Evolutionary conservation across 1,139 yeast species (phyloP), one percentile per base, ranked within the genome.

Genomic region (Taiozyma onychis): DNA sequence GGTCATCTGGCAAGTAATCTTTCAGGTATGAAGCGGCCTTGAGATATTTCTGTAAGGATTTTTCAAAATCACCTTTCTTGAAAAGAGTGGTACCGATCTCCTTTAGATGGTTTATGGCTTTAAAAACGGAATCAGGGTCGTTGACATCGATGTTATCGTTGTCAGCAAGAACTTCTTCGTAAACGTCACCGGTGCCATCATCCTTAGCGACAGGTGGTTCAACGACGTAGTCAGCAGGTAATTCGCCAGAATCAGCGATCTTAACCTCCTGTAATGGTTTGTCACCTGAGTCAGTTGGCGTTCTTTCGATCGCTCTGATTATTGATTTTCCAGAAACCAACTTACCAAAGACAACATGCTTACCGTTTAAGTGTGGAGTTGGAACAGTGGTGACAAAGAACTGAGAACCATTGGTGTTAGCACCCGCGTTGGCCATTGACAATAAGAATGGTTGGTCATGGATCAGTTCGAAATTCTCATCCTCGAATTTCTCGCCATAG

Each of bases 371-470:
- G 66, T 87, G 93, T 9, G 93, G 88, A 24, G 93, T 84, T 46
- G 87, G 80, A 5, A 80, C 88, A n/a, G 93, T 85, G 41, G 96
- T 88, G 62, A 93, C 84, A 68, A 93, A 93, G 64, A 90, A 91
- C 68, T 93, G 98, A 0, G 97, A 89, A 1, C 98, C 98, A 66
- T 93, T 93, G 54, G 98, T 91, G 67, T 86, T 83, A 50, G 96
- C 91, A 13, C 98, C 98, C 6, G 96, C 88, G 67, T 90, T 91
- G 54, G 98, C 98, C 98, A 93, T 93, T 21, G 96, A 88, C 62
- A 93, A 77, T 60, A 91, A 74, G 67, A 87, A 91, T 49, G 98
- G 97, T 62, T 78, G 77, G 59, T 84, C 91, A 66, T 93, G 98
- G 58, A 77, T 77, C 59, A 80, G 69, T 51, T 76, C 70, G 68